A percentile compares a stretch with the other conserved stretches of the same genome.
Conservation (phyloP, 2,329 filamentous ascomycete species). For the Anthostomella pinea region DNA sequence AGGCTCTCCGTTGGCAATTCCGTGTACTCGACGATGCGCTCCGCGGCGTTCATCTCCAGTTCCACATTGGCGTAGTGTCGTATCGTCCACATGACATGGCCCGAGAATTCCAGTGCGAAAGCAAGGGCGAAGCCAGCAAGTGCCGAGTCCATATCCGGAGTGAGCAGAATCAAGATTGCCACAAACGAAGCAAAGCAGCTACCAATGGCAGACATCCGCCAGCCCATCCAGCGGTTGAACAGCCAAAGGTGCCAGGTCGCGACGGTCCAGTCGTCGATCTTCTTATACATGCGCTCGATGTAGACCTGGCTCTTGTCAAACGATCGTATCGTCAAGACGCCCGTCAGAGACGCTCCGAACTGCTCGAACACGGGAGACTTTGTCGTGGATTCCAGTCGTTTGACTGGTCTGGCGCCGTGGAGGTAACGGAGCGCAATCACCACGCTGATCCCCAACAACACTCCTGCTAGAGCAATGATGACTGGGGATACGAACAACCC, state of each 20-base stretch:
- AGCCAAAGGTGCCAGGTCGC: slow-evolving; percentile 68
- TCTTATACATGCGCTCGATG: slow-evolving; percentile 64
- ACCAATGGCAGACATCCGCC: slow-evolving; percentile 68
- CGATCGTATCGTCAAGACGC: slow-evolving; percentile 72
- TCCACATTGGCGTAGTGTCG: slow-evolving; percentile 57
- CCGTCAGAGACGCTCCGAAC: slow-evolving; percentile 69
- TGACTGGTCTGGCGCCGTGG: slow-evolving; percentile 69
- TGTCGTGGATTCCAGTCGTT: slow-evolving; percentile 71
- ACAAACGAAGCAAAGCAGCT: slow-evolving; percentile 66
- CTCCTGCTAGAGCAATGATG: slow-evolving; percentile 59
- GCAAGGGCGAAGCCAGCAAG: slow-evolving; percentile 73
- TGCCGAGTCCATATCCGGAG: slow-evolving; percentile 61
- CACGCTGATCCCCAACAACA: slow-evolving; percentile 57
- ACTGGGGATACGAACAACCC: slow-evolving; percentile 65
- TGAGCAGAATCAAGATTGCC: slow-evolving; percentile 60
- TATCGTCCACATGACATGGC: slow-evolving; percentile 53
- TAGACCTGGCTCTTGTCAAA: slow-evolving; percentile 69
- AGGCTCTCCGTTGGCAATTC: slow-evolving; percentile 65
- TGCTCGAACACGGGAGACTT: slow-evolving; percentile 81
- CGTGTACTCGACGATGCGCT: slow-evolving; percentile 73
- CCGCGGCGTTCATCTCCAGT: slow-evolving; percentile 75
- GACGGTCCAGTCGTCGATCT: slow-evolving; percentile 65
- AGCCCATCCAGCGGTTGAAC: slow-evolving; percentile 75
- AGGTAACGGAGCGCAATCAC: slow-evolving; percentile 62
- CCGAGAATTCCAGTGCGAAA: slow-evolving; percentile 69